Base-by-base conservation (phyloP, 148 eudicot species). In the Drosera capensis region DNA sequence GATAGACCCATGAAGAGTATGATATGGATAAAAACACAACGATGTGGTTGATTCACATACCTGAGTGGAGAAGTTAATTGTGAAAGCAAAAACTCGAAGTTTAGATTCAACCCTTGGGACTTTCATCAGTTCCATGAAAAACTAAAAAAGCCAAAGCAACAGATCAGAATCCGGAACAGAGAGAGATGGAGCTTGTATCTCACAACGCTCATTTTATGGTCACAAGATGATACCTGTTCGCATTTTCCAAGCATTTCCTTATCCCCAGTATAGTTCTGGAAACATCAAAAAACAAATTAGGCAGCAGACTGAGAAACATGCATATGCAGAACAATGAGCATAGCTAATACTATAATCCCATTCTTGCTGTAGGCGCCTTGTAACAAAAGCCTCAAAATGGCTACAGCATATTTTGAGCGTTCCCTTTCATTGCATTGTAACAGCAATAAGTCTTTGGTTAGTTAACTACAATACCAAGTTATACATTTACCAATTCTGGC, bases 191-290 rank as follows among this genome's bases (percentile, higher is more conserved):
- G 40, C 5, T 16, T 56, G 25, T 18, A 11, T 34, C 9, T 18
- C 3, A 41, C 9, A 7, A 17, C 21, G 8, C 45, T 39, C n/a
- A 24, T 14, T 21, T 36, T 43, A 17, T 49, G 54, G 49, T 30
- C 55, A 51, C 30, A 16, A 48, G 20, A 51, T 29, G 12, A 20
- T 49, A 88, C 97, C 93, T 83, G 95, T 63, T 90, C 97, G 56
- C 97, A 90, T 70, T 84, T 90, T 46, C 97, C 97, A 39, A 90
- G 95, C 92, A 85, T 84, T 50, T 74, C 85, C 66, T 66, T 90
- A 60, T 78, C 71, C 40, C 97, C 97, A 31, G 45, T 65, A 61
- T 78, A 90, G 54, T 84, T 90, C 97, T 90, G 82, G 35, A 30
- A 26, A 41, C 12, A 53, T n/a, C n/a, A 50, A 47, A 40, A 42